phyloP scores from a whole-genome alignment of 2,329 filamentous ascomycete genomes.

The Leptographium lundbergii region DNA sequence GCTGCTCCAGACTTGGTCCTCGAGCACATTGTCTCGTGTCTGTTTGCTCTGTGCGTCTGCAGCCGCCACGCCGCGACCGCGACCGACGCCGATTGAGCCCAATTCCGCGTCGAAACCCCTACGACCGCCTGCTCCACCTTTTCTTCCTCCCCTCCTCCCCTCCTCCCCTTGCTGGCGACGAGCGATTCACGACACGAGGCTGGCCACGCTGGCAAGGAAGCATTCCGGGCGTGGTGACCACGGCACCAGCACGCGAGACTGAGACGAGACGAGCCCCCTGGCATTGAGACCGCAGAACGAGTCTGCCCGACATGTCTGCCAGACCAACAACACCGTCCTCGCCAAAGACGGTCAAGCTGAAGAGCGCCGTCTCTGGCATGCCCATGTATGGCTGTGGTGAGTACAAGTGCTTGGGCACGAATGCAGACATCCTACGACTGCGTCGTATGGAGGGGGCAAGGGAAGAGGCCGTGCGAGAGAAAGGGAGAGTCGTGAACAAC shows the following conservation, averaged over 20 bases:
- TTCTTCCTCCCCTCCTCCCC: not conserved
- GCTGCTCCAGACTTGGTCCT: not conserved
- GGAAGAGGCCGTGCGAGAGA: not conserved
- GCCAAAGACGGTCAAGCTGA: constrained; percentile 46
- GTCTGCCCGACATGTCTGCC: constrained; percentile 26
- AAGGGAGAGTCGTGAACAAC: not conserved
- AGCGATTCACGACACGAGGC: not conserved
- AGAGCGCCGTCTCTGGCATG: constrained; percentile 42
- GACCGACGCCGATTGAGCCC: not conserved
- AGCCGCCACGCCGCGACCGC: not conserved
- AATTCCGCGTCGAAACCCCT: not conserved
- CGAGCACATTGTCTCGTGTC: not conserved
- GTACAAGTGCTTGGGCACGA: constrained; percentile 13
- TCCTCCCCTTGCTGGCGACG: not conserved
- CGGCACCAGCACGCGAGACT: not conserved
- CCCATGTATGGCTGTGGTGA: constrained; percentile 53
- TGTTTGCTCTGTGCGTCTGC: not conserved
- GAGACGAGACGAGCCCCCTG: not conserved
- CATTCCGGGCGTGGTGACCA: not conserved
- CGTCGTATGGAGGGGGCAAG: no score
- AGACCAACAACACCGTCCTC: constrained; percentile 38
- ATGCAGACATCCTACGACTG: no score
- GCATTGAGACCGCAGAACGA: not conserved
- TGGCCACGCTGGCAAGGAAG: not conserved
- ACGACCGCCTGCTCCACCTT: not conserved